Evolutionary conservation across 768 basidiomycete species (phyloP), one percentile per base, ranked within the genome.

Genomic region (Vararia minispora): DNA sequence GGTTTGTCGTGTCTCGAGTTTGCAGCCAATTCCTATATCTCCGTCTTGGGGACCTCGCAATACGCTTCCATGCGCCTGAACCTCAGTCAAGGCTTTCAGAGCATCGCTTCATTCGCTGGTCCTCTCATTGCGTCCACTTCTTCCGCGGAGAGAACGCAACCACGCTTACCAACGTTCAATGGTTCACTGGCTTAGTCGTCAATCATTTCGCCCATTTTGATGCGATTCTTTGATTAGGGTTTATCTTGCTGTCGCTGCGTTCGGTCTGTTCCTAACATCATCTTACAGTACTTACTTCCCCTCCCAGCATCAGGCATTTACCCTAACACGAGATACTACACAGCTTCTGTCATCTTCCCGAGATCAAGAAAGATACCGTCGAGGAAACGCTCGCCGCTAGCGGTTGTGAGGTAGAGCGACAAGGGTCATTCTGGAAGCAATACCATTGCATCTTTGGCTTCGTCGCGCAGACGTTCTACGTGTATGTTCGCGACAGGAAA

Each of bases 21-120:
- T n/a, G 74, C 80, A 1, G 81, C 80, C 27, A 84, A 84, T 58
- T 79, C 79, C 11, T 81, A 83, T 58, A 77, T 83, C 42, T 58
- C 78, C 11, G 76, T 80, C 21, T 58, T 80, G 35, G 77, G 77
- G 28, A 62, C 71, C 4, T 74, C 74, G 20, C 72, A 74, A 48
- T 76, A 76, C 54, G 80, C 80, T 34, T 77, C 79, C 9, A 74
- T 77, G 46, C 69, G 82, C 23, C 65, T 86, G 37, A 82, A 82
- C 55, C 80, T 85, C 56, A 79, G 77, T 41, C 82, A 85, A 60
- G 76, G 77, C 3, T 82, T 79, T 61, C 78, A 81, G 49, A 81
- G 79, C 17, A 63, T 84, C 31, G 80, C 81, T 1, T 72, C 74
- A 2, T 81, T 84, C 52, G 63, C 71, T 13, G 74, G 83, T 3